phyloP scores from a whole-genome alignment of 2,329 filamentous ascomycete species.

The Scytalidium sp. region DNA sequence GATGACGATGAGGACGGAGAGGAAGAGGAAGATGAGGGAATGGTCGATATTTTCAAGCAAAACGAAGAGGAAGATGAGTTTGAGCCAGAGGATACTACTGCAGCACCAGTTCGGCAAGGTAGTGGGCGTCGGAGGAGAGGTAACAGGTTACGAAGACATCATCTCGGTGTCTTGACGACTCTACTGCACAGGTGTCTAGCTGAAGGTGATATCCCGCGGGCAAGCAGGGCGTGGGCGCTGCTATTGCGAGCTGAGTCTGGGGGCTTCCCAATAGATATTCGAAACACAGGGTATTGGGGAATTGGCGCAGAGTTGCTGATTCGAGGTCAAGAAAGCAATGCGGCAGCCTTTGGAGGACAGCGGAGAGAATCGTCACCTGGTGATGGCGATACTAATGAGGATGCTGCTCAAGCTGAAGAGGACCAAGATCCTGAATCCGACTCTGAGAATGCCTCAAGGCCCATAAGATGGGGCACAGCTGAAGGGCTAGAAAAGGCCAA shows the following conservation, averaged over 20 bases:
- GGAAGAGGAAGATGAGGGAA: conserved; percentile 1
- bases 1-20: conserved; percentile 7
- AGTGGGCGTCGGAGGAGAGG: conserved; percentile 9
- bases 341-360: conserved; percentile 15
- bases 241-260: conserved; percentile 60
- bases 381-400: conserved; percentile 6
- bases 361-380: conserved; percentile 8
- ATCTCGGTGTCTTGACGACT: conserved; percentile 65
- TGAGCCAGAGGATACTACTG: conserved; percentile 4
- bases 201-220: conserved; percentile 66
- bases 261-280: conserved; percentile 62
- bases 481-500: conserved; percentile 55
- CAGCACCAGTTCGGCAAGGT: background rate
- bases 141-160: conserved; percentile 41
- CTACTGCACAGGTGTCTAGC: conserved; percentile 72
- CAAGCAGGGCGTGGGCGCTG: conserved; percentile 72
- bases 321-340: conserved; percentile 37
- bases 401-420: conserved; percentile 4
- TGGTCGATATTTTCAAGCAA: conserved; percentile 1
- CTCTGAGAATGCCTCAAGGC: too few relatives aligned
- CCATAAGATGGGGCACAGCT: conserved; percentile 34
- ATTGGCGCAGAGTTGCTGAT: conserved; percentile 83
- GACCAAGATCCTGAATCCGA: background rate
- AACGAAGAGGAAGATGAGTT: conserved; percentile 6
- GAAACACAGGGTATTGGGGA: conserved; percentile 71